Percentiles rank a stretch among this genome's conserved stretches.
phyloP scores from a whole-genome alignment of 208 protist species.

The Polymyxa betae region DNA sequence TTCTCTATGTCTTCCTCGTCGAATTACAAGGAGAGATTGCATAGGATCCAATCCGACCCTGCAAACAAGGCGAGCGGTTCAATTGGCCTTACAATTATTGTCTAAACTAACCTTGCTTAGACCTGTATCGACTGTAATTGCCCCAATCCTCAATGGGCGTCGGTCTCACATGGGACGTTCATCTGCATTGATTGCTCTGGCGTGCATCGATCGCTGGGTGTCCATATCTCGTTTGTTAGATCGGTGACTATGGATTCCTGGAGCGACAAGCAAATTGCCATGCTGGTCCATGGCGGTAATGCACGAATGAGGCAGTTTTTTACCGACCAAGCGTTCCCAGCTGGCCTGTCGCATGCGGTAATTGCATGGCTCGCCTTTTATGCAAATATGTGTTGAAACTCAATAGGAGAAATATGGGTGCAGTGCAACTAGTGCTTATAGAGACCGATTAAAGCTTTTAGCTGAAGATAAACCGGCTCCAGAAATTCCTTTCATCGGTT shows the following conservation, averaged over 20 bases:
- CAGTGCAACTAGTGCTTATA: not conserved
- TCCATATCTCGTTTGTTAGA: conserved; percentile 67
- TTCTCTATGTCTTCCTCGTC: not conserved
- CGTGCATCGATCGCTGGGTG: conserved; percentile 69
- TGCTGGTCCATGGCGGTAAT: conserved; percentile 41
- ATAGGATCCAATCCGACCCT: not conserved
- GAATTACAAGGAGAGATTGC: conserved; percentile 10
- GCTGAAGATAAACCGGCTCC: conserved; percentile 16
- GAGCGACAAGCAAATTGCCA: conserved; percentile 52
- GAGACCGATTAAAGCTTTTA: conserved; percentile 27
- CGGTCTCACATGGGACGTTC: conserved; percentile 66
- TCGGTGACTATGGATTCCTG: conserved; percentile 61
- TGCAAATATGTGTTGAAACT: not conserved
- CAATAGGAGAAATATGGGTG: conserved; percentile 45
- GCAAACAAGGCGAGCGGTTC: not conserved
- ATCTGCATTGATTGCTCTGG: conserved; percentile 72
- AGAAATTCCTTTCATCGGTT: conserved; percentile 39
- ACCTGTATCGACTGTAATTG: conserved; percentile 56
- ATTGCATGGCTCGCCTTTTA: not conserved
- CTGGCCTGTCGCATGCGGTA: conserved; percentile 34
- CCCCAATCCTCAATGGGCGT: conserved; percentile 55
- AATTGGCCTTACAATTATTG: not conserved
- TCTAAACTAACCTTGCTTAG: not conserved
- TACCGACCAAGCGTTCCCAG: not conserved
- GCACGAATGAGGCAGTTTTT: conserved; percentile 46